A percentile compares a stretch with the other conserved stretches of the same genome.
phyloP scores from a whole-genome alignment of 1,139 yeast genomes.

The Martiniozyma asiatica region DNA sequence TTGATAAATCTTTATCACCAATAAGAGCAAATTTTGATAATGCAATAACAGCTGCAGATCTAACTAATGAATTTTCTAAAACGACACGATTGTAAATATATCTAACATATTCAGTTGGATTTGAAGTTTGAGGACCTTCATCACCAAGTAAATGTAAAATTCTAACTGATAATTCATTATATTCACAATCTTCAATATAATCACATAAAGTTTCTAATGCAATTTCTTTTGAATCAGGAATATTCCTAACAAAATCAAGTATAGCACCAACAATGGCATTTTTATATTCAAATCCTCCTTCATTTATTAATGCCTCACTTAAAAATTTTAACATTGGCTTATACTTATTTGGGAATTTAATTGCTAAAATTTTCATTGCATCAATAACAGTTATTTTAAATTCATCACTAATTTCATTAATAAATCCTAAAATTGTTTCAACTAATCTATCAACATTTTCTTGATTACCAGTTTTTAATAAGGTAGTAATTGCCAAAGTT shows the following conservation, averaged over 20 bases:
- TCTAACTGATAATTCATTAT: slow-evolving; percentile 83
- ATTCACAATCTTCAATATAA: slow-evolving; percentile 96
- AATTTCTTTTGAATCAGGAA: slow-evolving; percentile 75
- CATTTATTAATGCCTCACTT: slow-evolving; percentile 78
- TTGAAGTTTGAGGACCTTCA: slow-evolving; percentile 88
- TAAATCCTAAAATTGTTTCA: slow-evolving; percentile 74
- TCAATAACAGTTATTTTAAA: slow-evolving; percentile 90
- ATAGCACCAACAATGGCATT: slow-evolving; percentile 84
- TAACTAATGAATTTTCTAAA: slow-evolving; percentile 83
- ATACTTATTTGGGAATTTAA: slow-evolving; percentile 88
- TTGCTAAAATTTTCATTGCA: slow-evolving; percentile 83
- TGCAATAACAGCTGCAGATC: slow-evolving; percentile 93
- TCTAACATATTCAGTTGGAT: slow-evolving; percentile 87
- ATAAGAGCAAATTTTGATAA: slow-evolving; percentile 77
- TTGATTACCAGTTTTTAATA: slow-evolving; percentile 88
- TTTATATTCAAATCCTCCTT: slow-evolving; percentile 75
- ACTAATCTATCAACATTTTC: slow-evolving; percentile 85
- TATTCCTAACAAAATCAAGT: slow-evolving; percentile 78
- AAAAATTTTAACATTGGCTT: slow-evolving; percentile 72
- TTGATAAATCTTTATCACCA: slow-evolving; percentile 54
- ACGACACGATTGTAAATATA: slow-evolving; percentile 96
- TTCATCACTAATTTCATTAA: slow-evolving; percentile 92
- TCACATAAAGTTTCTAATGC: slow-evolving; percentile 89
- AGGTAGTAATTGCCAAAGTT: slow-evolving; percentile 96
- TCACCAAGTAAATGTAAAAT: slow-evolving; percentile 84